Conservation (phyloP, 2,329 filamentous ascomycete species). For the Coniella lustricola region DNA sequence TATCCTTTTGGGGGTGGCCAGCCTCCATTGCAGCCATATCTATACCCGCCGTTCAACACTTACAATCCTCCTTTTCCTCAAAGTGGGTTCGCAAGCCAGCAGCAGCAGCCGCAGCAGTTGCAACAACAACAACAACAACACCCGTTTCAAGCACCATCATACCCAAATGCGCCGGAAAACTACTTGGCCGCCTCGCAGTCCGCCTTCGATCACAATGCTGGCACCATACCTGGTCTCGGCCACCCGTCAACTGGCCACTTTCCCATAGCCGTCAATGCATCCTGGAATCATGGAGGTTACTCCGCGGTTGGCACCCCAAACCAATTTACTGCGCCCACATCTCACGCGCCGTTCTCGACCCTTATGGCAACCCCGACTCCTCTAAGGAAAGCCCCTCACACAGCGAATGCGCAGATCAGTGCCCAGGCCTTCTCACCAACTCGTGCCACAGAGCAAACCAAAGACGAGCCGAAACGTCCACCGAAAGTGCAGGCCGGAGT, state of each 20-base stretch:
- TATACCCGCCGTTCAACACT: conserved; percentile 17
- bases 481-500: not conserved
- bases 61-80: conserved; percentile 17
- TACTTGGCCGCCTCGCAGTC: conserved; percentile 26
- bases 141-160: conserved; percentile 12
- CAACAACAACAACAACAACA: conserved; percentile 6
- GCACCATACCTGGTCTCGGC: conserved; percentile 32
- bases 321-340: conserved; percentile 5
- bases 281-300: conserved; percentile 4
- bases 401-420: not conserved
- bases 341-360: not conserved
- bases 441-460: not conserved
- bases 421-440: not conserved
- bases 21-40: conserved; percentile 20
- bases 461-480: conserved; percentile 1
- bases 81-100: conserved; percentile 5
- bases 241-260: conserved; percentile 17
- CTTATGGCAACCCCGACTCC: not conserved
- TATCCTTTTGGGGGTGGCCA: conserved; percentile 25
- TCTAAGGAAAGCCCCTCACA: not conserved
- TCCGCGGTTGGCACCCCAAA: not conserved
- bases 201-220: conserved; percentile 32
- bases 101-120: conserved; percentile 9
- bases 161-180: conserved; percentile 12
- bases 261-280: conserved; percentile 5